Percentiles rank a stretch among this genome's conserved stretches.
These are phyloP conservation scores for Bruguiera parviflora DNA, from an alignment of 345 rosid species.

Conservation along the genomic window DNA sequence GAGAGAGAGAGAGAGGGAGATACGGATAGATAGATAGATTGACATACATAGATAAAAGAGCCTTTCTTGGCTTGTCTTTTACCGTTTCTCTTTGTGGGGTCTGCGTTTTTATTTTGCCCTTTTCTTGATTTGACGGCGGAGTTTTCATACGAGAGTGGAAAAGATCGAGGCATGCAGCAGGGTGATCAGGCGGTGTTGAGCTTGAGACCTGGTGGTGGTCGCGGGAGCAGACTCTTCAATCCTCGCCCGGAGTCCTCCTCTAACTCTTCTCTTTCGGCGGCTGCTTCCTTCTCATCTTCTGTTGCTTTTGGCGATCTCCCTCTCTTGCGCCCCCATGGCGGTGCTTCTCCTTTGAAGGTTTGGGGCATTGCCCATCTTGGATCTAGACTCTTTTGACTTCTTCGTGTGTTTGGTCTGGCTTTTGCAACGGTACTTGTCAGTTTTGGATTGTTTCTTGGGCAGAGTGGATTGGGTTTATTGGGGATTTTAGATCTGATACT, in stretches of 20 bases:
- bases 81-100: constrained; percentile 4
- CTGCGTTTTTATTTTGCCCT: constrained; percentile 4
- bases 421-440: neutral
- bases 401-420: neutral
- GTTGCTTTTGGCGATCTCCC: constrained; percentile 70
- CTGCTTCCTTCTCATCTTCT: constrained; percentile 20
- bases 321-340: constrained; percentile 71
- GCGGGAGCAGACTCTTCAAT: constrained; percentile 72
- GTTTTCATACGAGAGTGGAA: constrained; percentile 26
- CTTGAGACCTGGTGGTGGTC: constrained; percentile 99
- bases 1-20: too few species aligned
- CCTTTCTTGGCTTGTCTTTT: neutral
- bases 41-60: neutral
- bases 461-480: neutral
- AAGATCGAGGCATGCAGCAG: constrained; percentile 85
- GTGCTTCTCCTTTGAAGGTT: constrained; percentile 41
- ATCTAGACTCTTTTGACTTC: constrained; percentile 29
- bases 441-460: neutral
- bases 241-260: constrained; percentile 49
- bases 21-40: neutral
- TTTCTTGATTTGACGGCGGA: constrained; percentile 27
- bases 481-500: neutral
- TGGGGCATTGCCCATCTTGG: constrained; percentile 26
- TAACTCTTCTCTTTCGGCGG: constrained; percentile 7
- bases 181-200: constrained; percentile 88